Evolutionary conservation across 345 rosid species (phyloP).

Genomic region (Stellera chamaejasme): DNA sequence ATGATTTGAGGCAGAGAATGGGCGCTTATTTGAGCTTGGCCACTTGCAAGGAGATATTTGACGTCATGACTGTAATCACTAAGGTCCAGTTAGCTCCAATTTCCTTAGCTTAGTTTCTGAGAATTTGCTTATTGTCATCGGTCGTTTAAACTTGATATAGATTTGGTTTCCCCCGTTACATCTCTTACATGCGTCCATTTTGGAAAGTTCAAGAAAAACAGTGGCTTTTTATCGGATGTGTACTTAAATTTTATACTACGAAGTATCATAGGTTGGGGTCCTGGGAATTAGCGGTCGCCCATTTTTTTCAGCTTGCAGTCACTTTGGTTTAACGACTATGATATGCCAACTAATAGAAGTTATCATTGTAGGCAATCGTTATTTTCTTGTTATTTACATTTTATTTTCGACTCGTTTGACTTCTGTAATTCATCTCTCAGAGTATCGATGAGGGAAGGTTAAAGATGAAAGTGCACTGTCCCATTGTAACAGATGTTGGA

Average conservation of each 20-base stretch:
- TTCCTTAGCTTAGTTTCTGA: background rate
- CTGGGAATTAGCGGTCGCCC: too few species aligned
- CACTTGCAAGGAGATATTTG: conserved; percentile 61
- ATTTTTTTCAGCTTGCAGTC: too few species aligned
- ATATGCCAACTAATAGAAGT: background rate
- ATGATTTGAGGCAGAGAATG: conserved; percentile 79
- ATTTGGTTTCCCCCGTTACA: too few species aligned
- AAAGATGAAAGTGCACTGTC: conserved; percentile 80
- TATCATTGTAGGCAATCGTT: background rate
- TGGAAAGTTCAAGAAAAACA: too few species aligned
- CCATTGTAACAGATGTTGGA: conserved; percentile 84
- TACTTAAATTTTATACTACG: background rate
- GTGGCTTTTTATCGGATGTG: background rate
- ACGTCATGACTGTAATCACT: conserved; percentile 50
- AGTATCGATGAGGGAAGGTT: conserved; percentile 87
- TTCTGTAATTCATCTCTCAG: conserved; percentile 26
- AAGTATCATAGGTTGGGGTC: too few species aligned
- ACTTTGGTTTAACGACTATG: too few species aligned
- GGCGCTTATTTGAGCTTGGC: conserved; percentile 46
- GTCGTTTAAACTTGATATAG: too few species aligned
- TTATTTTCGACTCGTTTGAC: too few species aligned
- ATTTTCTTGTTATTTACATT: background rate
- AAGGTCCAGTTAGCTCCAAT: conserved; percentile 39
- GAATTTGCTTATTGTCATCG: background rate
- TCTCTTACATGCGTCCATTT: too few species aligned